Evolutionary conservation across 345 rosid species (phyloP).

Genomic region (Camelina sativa): DNA sequence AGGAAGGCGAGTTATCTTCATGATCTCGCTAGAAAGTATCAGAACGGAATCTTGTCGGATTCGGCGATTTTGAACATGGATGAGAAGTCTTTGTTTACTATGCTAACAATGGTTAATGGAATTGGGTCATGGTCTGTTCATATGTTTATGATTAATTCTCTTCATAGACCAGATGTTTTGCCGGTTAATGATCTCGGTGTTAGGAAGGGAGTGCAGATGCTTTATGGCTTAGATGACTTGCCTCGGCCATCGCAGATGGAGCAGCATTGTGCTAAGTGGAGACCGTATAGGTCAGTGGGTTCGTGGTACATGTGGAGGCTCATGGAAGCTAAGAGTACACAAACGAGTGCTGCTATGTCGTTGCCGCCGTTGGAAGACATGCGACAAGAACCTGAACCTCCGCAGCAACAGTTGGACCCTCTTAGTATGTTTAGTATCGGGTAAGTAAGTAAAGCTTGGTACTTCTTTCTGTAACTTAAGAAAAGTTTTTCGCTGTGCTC

Average conservation of each 20-base stretch:
- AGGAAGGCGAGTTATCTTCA: slow-evolving; percentile 92
- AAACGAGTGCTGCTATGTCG: slow-evolving; percentile 57
- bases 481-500: background rate
- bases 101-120: slow-evolving; percentile 96
- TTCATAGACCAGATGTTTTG: slow-evolving; percentile 91
- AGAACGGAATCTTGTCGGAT: slow-evolving; percentile 82
- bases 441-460: slow-evolving; percentile 43
- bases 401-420: slow-evolving; percentile 69
- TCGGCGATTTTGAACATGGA: slow-evolving; percentile 78
- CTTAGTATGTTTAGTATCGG: slow-evolving; percentile 86
- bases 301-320: slow-evolving; percentile 90
- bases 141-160: slow-evolving; percentile 92
- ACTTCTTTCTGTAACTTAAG: background rate
- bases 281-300: slow-evolving; percentile 89
- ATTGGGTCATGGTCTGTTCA: slow-evolving; percentile 98
- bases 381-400: slow-evolving; percentile 45
- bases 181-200: slow-evolving; percentile 86
- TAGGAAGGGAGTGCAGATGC: slow-evolving; percentile 83
- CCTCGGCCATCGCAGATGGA: slow-evolving; percentile 97
- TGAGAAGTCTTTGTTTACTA: slow-evolving; percentile 83
- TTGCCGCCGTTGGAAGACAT: slow-evolving; percentile 55
- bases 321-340: slow-evolving; percentile 68
- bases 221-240: slow-evolving; percentile 71
- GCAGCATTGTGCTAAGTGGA: slow-evolving; percentile 81
- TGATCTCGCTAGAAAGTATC: slow-evolving; percentile 85